phyloP scores from a whole-genome alignment of 306 rosid genomes.

The Gillenia trifoliata region DNA sequence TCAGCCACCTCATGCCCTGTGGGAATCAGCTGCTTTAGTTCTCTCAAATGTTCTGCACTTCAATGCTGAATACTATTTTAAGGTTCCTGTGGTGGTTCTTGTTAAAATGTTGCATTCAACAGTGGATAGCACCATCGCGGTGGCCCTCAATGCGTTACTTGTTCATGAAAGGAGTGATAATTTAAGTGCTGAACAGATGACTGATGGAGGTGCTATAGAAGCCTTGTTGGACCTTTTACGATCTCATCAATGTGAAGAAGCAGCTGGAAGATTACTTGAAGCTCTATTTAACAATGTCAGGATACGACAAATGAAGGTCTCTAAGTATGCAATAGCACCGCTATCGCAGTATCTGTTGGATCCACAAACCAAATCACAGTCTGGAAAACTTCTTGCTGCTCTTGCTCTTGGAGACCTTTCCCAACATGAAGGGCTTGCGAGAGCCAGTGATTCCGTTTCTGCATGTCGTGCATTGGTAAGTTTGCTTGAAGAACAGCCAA shows the following conservation, averaged over 20 bases:
- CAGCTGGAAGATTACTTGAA: constrained; percentile 82
- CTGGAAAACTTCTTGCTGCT: constrained; percentile 92
- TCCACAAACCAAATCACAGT: constrained; percentile 77
- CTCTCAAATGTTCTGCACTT: constrained; percentile 75
- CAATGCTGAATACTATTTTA: constrained; percentile 76
- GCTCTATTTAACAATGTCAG: constrained; percentile 80
- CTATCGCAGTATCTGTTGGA: constrained; percentile 88
- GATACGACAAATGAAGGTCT: constrained; percentile 85
- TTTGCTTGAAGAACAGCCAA: constrained; percentile 90
- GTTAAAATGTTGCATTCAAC: constrained; percentile 90
- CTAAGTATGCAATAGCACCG: constrained; percentile 90
- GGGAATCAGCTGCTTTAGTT: constrained; percentile 97
- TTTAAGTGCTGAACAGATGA: constrained; percentile 82
- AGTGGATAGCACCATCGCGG: constrained; percentile 59
- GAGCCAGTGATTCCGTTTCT: constrained; percentile 81
- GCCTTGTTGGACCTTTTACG: constrained; percentile 77
- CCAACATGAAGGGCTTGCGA: constrained; percentile 81
- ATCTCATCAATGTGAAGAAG: constrained; percentile 95
- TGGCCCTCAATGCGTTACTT: constrained; percentile 71
- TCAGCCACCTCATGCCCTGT: constrained; percentile 80
- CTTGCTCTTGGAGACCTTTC: constrained; percentile 90
- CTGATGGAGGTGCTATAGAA: constrained; percentile 87
- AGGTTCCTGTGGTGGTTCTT: constrained; percentile 92
- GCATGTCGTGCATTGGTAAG: constrained; percentile 93
- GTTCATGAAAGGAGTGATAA: constrained; percentile 75